phyloP scores from a whole-genome alignment of 2,329 filamentous ascomycete genomes.

The Neonectria magnoliae region DNA sequence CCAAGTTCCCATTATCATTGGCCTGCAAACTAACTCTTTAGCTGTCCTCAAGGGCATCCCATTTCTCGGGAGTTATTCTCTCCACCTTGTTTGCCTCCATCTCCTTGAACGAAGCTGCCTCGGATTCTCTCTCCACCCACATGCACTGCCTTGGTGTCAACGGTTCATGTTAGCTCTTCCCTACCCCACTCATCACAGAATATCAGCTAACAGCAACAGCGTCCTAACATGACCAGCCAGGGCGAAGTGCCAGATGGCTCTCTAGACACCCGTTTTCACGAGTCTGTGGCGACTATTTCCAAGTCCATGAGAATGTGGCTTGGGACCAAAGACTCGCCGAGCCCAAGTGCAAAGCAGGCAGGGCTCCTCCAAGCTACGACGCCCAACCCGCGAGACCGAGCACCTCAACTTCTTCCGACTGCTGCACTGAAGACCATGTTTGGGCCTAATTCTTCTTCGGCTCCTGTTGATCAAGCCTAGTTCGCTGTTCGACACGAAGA shows the following conservation, averaged over 20 bases:
- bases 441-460: not conserved
- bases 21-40: not conserved
- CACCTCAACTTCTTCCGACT: conserved; percentile 1
- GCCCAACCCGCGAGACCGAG: not conserved
- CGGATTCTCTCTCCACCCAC: not conserved
- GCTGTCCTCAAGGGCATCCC: not conserved
- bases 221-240: not conserved
- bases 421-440: not conserved
- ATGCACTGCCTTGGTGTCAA: not conserved
- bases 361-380: not conserved
- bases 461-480: not conserved
- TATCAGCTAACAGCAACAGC: not conserved
- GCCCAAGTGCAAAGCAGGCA: not conserved
- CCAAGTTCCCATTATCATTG: not conserved
- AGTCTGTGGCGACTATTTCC: not conserved
- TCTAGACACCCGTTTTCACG: not conserved
- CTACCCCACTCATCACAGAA: not conserved
- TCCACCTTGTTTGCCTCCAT: not conserved
- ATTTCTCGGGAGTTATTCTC: not conserved
- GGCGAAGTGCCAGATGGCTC: not conserved
- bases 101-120: not conserved
- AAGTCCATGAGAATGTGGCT: conserved; percentile 2
- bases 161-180: not conserved
- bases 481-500: not conserved
- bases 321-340: not conserved